phyloP scores from a whole-genome alignment of 306 rosid genomes.

The Astragalus membranaceus region DNA sequence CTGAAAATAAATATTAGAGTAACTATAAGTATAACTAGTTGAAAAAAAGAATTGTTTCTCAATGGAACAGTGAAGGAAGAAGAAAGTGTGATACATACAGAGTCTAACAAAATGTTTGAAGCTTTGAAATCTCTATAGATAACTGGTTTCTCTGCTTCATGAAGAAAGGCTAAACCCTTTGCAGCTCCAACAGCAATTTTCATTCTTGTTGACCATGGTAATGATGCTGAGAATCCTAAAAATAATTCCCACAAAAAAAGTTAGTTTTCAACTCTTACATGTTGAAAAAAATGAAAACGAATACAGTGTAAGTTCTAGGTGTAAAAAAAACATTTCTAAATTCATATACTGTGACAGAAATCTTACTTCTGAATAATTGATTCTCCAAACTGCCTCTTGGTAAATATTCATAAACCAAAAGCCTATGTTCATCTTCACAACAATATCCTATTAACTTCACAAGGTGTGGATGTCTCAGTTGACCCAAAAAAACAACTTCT shows the following conservation, averaged over 20 bases:
- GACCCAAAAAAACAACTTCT: constrained; percentile 83
- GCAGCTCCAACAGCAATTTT: constrained; percentile 94
- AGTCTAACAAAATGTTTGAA: constrained; percentile 79
- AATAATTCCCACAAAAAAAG: neutral
- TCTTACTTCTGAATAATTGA: constrained; percentile 80
- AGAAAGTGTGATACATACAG: constrained; percentile 34
- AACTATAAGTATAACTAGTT: neutral
- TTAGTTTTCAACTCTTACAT: neutral
- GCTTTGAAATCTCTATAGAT: constrained; percentile 88
- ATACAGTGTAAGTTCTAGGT: too few relatives aligned
- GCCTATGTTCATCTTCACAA: constrained; percentile 81
- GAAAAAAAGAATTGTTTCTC: neutral
- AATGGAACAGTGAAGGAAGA: neutral
- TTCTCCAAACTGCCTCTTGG: constrained; percentile 96
- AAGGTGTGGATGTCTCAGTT: constrained; percentile 77
- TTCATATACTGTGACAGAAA: too few relatives aligned
- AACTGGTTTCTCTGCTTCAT: constrained; percentile 77
- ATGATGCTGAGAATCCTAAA: constrained; percentile 61
- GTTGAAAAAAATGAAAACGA: too few relatives aligned
- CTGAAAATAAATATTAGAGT: constrained; percentile 19
- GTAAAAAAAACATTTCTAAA: too few relatives aligned
- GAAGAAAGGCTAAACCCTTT: constrained; percentile 78
- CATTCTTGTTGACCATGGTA: constrained; percentile 89
- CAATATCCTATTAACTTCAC: constrained; percentile 91
- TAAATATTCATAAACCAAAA: constrained; percentile 75